Evolutionary conservation across 192 early-diverging fungal species (phyloP), one percentile per base, ranked within the genome.

Genomic region (Allomyces arbusculus): DNA sequence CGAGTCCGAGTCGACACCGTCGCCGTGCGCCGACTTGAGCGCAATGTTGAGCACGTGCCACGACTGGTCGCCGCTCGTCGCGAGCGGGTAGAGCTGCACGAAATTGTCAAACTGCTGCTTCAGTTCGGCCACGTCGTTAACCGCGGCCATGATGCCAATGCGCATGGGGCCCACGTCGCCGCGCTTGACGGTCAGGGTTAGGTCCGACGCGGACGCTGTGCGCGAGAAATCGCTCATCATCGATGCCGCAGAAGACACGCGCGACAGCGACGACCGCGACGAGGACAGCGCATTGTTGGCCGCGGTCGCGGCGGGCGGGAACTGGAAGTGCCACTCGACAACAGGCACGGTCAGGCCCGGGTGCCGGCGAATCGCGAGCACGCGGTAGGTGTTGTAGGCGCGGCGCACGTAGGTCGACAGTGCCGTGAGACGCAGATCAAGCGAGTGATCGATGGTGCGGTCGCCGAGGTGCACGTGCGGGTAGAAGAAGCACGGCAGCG

Each of bases 391-490:
- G 71, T 97, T 91, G 85, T 96, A 95, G 7, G 95, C 91, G 68
- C 93, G 93, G 65, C 94, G 84, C 64, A 91, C 89, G 72, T 99
- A 99, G 16, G 93, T 91, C 82, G 95, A 93, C 40, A 96, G 81
- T 23, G 95, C 94, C 1, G 90, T 87, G 69, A 91, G 74, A 9
- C 86, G 76, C n/a, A 61, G 33, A 20, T 45, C 23, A 16, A 66
- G 40, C 50, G 50, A 20, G 33, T 40, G 33, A 7, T 40, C 33
- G 33, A 40, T 40, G 33, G 33, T 40, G 33, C 33, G 33, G 33
- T 40, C 33, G 33, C 33, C 33, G 16, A 58, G 16, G 24, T 69
- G 64, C 63, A 95, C 80, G 64, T 84, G 83, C 23, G 76, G 74
- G 75, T 91, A 92, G 74, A 99, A 91, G 79, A 99, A 94, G 66